phyloP scores from a whole-genome alignment of 805 yeast genomes.

The Wickerhamiella musiphila region DNA sequence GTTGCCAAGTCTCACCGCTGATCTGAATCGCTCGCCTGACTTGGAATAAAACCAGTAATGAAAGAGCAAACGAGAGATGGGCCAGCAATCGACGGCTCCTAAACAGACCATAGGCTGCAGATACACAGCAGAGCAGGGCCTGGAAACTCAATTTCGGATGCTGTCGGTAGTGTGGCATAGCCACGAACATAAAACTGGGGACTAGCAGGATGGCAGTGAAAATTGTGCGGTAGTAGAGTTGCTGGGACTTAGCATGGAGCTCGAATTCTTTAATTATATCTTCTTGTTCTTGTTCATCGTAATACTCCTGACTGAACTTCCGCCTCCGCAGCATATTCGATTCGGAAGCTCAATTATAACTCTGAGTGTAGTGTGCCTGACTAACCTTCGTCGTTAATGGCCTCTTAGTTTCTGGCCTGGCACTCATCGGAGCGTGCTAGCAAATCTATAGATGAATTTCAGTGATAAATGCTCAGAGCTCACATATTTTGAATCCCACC shows the following conservation, averaged over 20 bases:
- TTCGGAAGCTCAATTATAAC: no score
- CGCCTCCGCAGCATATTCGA: slow-evolving; percentile 9
- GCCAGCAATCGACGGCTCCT: slow-evolving; percentile 4
- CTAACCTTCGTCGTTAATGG: no score
- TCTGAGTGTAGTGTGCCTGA: no score
- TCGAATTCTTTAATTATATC: slow-evolving; percentile 14
- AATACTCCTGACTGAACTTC: no score
- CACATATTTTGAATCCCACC: no score
- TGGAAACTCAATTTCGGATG: slow-evolving; percentile 17
- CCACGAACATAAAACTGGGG: slow-evolving; percentile 20
- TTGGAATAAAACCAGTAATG: no score
- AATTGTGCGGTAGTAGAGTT: slow-evolving; percentile 12
- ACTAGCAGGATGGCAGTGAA: slow-evolving; percentile 17
- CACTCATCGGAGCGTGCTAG: no score
- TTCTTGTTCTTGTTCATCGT: slow-evolving; percentile 20
- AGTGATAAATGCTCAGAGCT: no score
- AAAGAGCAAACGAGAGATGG: slow-evolving; percentile 6
- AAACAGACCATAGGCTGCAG: slow-evolving; percentile 15
- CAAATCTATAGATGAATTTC: no score
- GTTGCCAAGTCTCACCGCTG: slow-evolving; percentile 14
- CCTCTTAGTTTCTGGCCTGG: no score
- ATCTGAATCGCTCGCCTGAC: slow-evolving; percentile 12
- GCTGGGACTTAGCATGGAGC: slow-evolving; percentile 13
- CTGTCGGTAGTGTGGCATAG: slow-evolving; percentile 16
- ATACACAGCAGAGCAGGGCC: slow-evolving; percentile 14